Conservation (phyloP, 2,329 filamentous ascomycete genomes). For the Chaetomiaceae sp. region DNA sequence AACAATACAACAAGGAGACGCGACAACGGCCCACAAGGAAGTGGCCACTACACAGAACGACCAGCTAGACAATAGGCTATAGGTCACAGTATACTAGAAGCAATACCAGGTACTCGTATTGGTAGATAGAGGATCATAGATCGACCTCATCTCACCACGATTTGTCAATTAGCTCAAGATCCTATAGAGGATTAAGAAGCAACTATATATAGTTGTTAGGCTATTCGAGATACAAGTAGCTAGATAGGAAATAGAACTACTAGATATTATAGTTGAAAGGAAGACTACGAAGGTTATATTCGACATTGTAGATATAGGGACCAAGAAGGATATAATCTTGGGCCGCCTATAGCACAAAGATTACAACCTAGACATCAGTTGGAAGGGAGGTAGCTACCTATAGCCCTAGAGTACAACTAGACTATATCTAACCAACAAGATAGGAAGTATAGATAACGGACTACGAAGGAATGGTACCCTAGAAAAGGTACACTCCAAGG, state of each 20-base stretch:
- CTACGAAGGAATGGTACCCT: not conserved
- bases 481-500: not conserved
- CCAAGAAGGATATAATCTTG: slow-evolving; percentile 8
- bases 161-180: not conserved
- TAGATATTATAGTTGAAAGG: not conserved
- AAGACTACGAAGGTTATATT: not conserved
- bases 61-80: not conserved
- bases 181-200: not conserved
- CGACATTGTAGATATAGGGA: slow-evolving; percentile 5
- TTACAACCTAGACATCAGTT: slow-evolving; percentile 11
- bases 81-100: not conserved
- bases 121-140: not conserved
- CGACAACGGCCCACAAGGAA: no score
- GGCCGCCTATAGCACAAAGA: not conserved
- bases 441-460: not conserved
- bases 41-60: no score
- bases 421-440: not conserved
- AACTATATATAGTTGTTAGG: not conserved
- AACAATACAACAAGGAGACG: no score
- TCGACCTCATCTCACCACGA: not conserved
- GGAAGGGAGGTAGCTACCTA: slow-evolving; percentile 10
- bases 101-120: not conserved
- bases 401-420: not conserved
- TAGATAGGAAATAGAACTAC: not conserved
- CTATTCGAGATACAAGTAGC: not conserved